Conservation (phyloP, 1,139 yeast species). For the Saccharomyces hybrid region DNA sequence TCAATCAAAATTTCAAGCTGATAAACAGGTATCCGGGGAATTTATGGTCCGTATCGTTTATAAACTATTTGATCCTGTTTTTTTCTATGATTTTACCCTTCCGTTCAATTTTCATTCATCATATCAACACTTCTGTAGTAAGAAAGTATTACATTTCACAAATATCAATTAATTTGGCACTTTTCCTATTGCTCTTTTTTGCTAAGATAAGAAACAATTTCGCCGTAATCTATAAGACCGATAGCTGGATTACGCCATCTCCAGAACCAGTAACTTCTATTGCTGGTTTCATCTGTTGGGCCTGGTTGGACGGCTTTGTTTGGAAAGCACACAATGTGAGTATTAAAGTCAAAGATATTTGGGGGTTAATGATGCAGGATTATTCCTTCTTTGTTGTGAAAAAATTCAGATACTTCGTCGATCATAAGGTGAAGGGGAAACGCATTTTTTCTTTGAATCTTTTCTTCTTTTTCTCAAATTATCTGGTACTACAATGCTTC, state of each 20-base stretch:
- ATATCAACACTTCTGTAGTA: slow-evolving; percentile 30
- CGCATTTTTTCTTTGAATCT: slow-evolving; percentile 51
- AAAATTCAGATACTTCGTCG: slow-evolving; percentile 42
- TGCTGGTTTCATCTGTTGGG: slow-evolving; percentile 54
- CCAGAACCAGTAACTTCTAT: slow-evolving; percentile 64
- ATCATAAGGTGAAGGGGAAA: slow-evolving; percentile 36
- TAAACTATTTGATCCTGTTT: slow-evolving; percentile 49
- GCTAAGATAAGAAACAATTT: slow-evolving; percentile 61
- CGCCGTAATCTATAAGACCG: slow-evolving; percentile 43
- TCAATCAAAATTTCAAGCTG: slow-evolving; percentile 32
- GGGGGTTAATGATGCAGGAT: slow-evolving; percentile 81
- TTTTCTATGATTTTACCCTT: slow-evolving; percentile 48
- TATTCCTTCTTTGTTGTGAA: slow-evolving; percentile 65
- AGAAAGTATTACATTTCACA: slow-evolving; percentile 41
- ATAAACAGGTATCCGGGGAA: slow-evolving; percentile 31
- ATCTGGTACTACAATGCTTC: slow-evolving; percentile 56
- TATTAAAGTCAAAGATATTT: slow-evolving; percentile 60
- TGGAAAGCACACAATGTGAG: slow-evolving; percentile 51
- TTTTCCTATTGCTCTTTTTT: slow-evolving; percentile 50
- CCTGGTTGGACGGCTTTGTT: slow-evolving; percentile 70
- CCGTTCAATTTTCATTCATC: slow-evolving; percentile 56
- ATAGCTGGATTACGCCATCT: slow-evolving; percentile 48
- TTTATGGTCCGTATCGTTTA: slow-evolving; percentile 63
- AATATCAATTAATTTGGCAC: slow-evolving; percentile 38
- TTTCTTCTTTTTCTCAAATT: slow-evolving; percentile 51